Conservation (phyloP, 2,329 filamentous ascomycete species). For the Keithomyces neogunnii region DNA sequence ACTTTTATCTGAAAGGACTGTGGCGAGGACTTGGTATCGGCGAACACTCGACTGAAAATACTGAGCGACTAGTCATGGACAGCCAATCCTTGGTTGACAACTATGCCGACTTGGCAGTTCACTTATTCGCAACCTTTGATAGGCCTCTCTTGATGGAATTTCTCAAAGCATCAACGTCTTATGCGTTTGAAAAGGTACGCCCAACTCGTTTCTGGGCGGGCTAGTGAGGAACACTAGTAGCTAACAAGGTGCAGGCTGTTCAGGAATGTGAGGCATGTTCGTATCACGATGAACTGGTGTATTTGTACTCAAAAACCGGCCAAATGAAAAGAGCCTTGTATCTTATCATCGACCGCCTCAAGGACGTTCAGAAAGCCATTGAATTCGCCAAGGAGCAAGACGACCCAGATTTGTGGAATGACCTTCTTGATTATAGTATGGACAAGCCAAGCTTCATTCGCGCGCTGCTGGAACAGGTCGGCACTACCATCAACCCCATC, state of each 20-base stretch:
- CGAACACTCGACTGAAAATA: slow-evolving; percentile 43
- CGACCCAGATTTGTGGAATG: slow-evolving; percentile 89
- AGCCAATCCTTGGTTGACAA: slow-evolving; percentile 67
- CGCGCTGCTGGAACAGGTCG: slow-evolving; percentile 84
- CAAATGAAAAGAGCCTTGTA: slow-evolving; percentile 86
- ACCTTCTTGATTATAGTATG: slow-evolving; percentile 92
- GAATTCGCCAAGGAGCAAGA: slow-evolving; percentile 90
- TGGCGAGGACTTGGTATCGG: slow-evolving; percentile 68
- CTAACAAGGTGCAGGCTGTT: slow-evolving; percentile 41
- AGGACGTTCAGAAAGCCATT: slow-evolving; percentile 87
- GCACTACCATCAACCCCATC: slow-evolving; percentile 88
- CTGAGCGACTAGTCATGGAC: slow-evolving; percentile 49
- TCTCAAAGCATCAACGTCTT: slow-evolving; percentile 73
- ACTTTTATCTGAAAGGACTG: slow-evolving; percentile 81
- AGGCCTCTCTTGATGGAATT: slow-evolving; percentile 77
- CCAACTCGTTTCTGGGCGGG: too few relatives aligned
- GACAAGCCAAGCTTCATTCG: slow-evolving; percentile 94
- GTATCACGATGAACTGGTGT: slow-evolving; percentile 90
- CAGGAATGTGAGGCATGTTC: slow-evolving; percentile 72
- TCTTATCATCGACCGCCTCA: slow-evolving; percentile 88
- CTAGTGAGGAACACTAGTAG: not conserved
- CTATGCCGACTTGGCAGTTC: slow-evolving; percentile 79
- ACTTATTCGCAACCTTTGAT: slow-evolving; percentile 79
- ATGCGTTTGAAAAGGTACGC: slow-evolving; percentile 68
- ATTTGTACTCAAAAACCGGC: slow-evolving; percentile 89